Evolutionary conservation across 352 stramenopile genomes (phyloP), one percentile per base, ranked within the genome.

Genomic region (Elongisporangium prolatum): DNA sequence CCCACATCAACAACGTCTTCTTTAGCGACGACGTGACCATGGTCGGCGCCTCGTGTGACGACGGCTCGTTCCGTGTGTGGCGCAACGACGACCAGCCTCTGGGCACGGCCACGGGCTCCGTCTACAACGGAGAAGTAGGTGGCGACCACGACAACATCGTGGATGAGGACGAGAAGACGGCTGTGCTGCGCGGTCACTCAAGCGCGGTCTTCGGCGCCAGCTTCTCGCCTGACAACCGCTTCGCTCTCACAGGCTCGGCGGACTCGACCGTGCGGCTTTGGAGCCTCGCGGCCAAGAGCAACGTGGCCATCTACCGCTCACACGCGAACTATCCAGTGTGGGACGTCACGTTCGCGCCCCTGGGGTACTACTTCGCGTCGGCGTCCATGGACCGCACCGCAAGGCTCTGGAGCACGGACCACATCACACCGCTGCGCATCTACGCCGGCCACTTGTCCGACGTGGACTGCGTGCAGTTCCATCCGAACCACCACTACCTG

Each of bases 401-500:
- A 10, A 74, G 96, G 18, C 74, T 99, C 16, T 99, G 92, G 93
- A 94, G 86, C 54, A 98, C 93, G 0, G 96, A 99, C 66, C 83
- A 88, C 57, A 66, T 89, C 54, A 86, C 84, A 25, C 95, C 96
- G 40, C 65, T 98, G 40, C 89, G 96, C n/a, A 58, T 98, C 16
- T 98, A 98, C 59, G 85, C 86, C 16, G 96, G 96, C 4, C 96
- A 99, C 67, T 76, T 97, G 17, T 94, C 82, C 18, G 86, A 97
- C 40, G 93, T 98, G 47, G 83, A 94, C 68, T 94, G 82, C 47
- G 81, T 98, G 11, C 75, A 80, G 11, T 98, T 97, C 71, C 95
- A 99, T 68, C 95, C 96, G 7, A 99, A 99, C 64, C 91, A 93
- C 75, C 97, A 98, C 69, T 99, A 98, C 61, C 55, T 99, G 22